phyloP scores from a whole-genome alignment of 2,329 filamentous ascomycete genomes.

The Fusarium sp. region DNA sequence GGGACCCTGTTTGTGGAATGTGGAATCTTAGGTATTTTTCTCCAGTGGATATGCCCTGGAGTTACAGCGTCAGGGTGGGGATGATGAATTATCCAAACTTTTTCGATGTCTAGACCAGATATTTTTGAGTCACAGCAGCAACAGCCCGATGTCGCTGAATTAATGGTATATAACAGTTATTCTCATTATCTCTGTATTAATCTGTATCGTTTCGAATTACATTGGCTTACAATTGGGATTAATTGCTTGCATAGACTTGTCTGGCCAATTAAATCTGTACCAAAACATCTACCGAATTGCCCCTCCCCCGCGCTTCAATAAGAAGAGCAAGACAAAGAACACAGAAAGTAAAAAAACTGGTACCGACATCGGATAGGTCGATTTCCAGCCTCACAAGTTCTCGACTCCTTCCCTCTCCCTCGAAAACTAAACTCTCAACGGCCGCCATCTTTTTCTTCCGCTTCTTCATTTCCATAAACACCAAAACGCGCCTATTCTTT shows the following conservation, averaged over 20 bases:
- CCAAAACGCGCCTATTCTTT: slow-evolving; percentile 7
- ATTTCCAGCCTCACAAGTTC: slow-evolving; percentile 12
- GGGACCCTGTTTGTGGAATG: not conserved
- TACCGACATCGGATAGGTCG: slow-evolving; percentile 33
- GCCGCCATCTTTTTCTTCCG: slow-evolving; percentile 26
- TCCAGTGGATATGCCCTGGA: slow-evolving; percentile 6
- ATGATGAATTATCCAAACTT: slow-evolving; percentile 40
- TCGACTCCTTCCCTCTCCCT: slow-evolving; percentile 2
- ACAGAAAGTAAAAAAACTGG: slow-evolving; percentile 25
- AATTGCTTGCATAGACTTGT: slow-evolving; percentile 6
- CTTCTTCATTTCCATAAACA: slow-evolving; percentile 14
- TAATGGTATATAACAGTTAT: slow-evolving; percentile 4
- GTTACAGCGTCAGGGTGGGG: slow-evolving; percentile 5
- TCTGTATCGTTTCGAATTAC: not conserved
- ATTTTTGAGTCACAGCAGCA: slow-evolving; percentile 29
- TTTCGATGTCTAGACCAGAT: not conserved
- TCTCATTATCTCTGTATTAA: not conserved
- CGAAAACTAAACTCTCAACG: slow-evolving; percentile 35
- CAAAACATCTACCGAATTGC: slow-evolving; percentile 17
- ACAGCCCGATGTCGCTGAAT: slow-evolving; percentile 27
- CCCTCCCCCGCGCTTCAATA: slow-evolving; percentile 24
- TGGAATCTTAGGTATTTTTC: not conserved
- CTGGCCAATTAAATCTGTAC: slow-evolving; percentile 14
- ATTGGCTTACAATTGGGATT: slow-evolving; percentile 6
- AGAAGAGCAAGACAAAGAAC: not conserved